Evolutionary conservation across 306 rosid species (phyloP).

Genomic region (Adenanthera pavonina): DNA sequence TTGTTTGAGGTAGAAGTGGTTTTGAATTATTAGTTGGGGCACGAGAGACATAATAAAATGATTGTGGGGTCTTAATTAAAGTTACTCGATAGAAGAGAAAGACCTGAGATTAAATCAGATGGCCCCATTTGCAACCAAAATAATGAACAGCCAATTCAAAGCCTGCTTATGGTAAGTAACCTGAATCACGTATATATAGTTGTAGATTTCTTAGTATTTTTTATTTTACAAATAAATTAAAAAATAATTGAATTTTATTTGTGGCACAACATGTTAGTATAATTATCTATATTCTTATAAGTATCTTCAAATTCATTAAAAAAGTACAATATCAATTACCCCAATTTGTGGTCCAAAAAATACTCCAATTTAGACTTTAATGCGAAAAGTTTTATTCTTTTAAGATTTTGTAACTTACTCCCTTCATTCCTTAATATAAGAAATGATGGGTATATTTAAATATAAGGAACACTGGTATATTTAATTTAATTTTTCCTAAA

Average conservation of each 20-base stretch:
- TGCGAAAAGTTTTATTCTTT: too few relatives aligned
- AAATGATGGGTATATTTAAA: too few relatives aligned
- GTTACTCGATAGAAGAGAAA: slow-evolving; percentile 21
- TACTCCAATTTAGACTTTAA: too few relatives aligned
- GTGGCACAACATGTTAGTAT: not conserved
- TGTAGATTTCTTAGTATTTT: not conserved
- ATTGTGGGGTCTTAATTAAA: slow-evolving; percentile 42
- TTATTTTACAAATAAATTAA: not conserved
- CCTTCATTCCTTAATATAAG: too few relatives aligned
- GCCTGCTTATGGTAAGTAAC: not conserved
- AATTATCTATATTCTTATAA: not conserved
- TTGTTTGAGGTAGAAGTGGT: not conserved
- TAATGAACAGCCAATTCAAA: slow-evolving; percentile 21
- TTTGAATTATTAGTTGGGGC: slow-evolving; percentile 38
- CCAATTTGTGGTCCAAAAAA: too few relatives aligned
- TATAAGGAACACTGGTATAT: too few relatives aligned
- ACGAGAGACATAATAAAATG: slow-evolving; percentile 44
- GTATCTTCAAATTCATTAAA: not conserved
- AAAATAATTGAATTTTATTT: not conserved
- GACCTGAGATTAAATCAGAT: slow-evolving; percentile 24
- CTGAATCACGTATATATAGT: not conserved
- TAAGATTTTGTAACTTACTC: too few relatives aligned
- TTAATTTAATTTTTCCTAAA: too few relatives aligned
- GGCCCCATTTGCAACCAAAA: slow-evolving; percentile 38
- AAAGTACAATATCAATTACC: too few relatives aligned